A percentile compares a stretch with the other conserved stretches of the same genome.
These are phyloP conservation scores for Nakaseomyces bracarensis DNA, from an alignment of 1,139 yeast genomes.

Conservation along the genomic window DNA sequence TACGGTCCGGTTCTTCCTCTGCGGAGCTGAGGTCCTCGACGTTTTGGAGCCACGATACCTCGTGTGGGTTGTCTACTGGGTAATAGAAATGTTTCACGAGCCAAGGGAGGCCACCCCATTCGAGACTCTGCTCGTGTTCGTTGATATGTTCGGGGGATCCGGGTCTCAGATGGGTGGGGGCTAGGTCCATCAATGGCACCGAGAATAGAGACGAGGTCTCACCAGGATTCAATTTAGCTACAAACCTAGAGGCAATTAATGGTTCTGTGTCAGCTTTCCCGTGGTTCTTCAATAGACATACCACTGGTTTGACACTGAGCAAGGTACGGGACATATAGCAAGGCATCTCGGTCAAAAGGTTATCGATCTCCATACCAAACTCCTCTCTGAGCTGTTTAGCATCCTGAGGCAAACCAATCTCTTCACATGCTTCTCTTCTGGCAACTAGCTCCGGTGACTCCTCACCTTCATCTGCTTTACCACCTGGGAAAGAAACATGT, in stretches of 20 bases:
- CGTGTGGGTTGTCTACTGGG: constrained; percentile 46
- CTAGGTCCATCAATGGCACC: constrained; percentile 56
- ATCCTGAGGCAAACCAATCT: constrained; percentile 60
- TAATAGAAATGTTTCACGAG: constrained; percentile 52
- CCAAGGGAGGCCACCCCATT: constrained; percentile 71
- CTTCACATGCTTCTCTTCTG: constrained; percentile 78
- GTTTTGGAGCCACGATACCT: constrained; percentile 55
- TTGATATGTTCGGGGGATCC: constrained; percentile 32
- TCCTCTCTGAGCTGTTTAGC: constrained; percentile 39
- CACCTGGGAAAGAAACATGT: constrained; percentile 86
- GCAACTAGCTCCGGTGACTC: constrained; percentile 70
- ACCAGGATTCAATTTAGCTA: constrained; percentile 51
- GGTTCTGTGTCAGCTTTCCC: constrained; percentile 27
- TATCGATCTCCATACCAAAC: constrained; percentile 42
- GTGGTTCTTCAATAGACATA: constrained; percentile 49
- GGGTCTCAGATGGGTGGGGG: constrained; percentile 18
- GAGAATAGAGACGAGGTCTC: constrained; percentile 63
- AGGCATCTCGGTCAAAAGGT: constrained; percentile 40
- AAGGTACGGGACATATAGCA: constrained; percentile 72
- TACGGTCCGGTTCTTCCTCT: constrained; percentile 36
- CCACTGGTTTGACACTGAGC: constrained; percentile 73
- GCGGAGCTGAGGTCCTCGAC: constrained; percentile 52
- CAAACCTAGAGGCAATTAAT: constrained; percentile 19
- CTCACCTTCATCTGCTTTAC: constrained; percentile 58
- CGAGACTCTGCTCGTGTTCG: constrained; percentile 28